Percentiles rank a stretch among this genome's conserved stretches.
phyloP scores from a whole-genome alignment of 805 yeast genomes.

The Candida sithepensis region DNA sequence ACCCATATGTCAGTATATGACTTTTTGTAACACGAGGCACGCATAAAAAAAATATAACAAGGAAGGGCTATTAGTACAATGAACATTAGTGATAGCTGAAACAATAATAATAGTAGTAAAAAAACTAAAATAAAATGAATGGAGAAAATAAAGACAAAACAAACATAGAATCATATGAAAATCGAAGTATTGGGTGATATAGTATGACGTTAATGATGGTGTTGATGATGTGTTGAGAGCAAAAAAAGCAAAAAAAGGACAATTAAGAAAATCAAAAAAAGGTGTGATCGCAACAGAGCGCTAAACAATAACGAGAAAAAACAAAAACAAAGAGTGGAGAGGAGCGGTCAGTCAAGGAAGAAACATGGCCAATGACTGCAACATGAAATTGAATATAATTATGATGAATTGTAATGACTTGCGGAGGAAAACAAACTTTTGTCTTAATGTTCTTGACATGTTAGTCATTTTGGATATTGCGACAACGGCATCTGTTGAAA shows the following conservation, averaged over 20 bases:
- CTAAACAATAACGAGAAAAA: no score
- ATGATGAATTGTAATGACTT: background rate
- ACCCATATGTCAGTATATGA: no score
- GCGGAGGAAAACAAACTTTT: background rate
- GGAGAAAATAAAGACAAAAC: conserved; percentile 2
- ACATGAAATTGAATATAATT: background rate
- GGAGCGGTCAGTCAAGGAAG: background rate
- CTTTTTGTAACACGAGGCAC: no score
- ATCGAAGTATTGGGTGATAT: background rate
- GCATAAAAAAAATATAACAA: conserved; percentile 9
- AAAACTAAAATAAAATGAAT: background rate
- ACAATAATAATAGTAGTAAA: no score
- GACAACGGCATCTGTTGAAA: conserved; percentile 22
- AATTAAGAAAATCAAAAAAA: no score
- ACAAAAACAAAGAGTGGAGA: background rate
- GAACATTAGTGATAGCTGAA: conserved; percentile 3
- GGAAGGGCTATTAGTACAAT: conserved; percentile 9
- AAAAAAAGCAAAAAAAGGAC: background rate
- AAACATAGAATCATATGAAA: background rate
- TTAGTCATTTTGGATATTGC: conserved; percentile 20
- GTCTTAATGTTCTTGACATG: background rate
- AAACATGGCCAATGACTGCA: background rate
- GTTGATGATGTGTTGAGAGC: background rate
- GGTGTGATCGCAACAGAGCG: no score
- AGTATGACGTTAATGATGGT: background rate